Evolutionary conservation across 2,329 filamentous ascomycete species (phyloP).

Genomic region (Fusarium aywerte): DNA sequence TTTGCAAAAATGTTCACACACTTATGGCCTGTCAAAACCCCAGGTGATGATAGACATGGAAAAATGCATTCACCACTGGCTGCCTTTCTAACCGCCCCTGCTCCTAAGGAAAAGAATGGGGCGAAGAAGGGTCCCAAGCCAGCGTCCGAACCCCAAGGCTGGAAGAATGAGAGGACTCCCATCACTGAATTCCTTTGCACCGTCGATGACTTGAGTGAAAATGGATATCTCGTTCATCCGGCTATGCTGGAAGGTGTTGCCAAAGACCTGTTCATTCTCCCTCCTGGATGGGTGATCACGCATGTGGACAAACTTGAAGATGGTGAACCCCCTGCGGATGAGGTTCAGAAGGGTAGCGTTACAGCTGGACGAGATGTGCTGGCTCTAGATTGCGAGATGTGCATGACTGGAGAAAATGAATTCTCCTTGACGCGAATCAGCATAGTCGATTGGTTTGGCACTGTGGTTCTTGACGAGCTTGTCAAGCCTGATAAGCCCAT

Average conservation of each 20-base stretch:
- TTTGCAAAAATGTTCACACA: constrained; percentile 86
- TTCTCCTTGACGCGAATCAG: constrained; percentile 91
- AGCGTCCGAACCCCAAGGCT: constrained; percentile 71
- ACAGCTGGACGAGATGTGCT: constrained; percentile 83
- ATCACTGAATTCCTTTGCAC: constrained; percentile 82
- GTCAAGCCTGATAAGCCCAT: constrained; percentile 92
- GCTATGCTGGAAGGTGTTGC: constrained; percentile 73
- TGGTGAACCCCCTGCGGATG: constrained; percentile 72
- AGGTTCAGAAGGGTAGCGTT: constrained; percentile 83
- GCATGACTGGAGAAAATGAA: constrained; percentile 81
- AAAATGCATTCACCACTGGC: constrained; percentile 89
- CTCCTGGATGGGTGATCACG: constrained; percentile 86
- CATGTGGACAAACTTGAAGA: constrained; percentile 73
- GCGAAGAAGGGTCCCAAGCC: constrained; percentile 69
- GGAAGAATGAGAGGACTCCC: constrained; percentile 80
- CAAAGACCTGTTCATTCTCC: constrained; percentile 61
- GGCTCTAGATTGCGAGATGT: constrained; percentile 97
- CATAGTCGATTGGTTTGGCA: constrained; percentile 85
- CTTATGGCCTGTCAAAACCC: constrained; percentile 88
- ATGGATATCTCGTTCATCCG: constrained; percentile 87
- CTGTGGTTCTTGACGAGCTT: constrained; percentile 84
- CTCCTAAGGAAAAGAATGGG: constrained; percentile 72
- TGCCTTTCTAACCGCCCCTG: constrained; percentile 81
- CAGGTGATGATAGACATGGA: constrained; percentile 83
- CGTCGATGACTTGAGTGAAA: constrained; percentile 79